Conservation (phyloP, 768 basidiomycete species). For the Harrya chromipes region DNA sequence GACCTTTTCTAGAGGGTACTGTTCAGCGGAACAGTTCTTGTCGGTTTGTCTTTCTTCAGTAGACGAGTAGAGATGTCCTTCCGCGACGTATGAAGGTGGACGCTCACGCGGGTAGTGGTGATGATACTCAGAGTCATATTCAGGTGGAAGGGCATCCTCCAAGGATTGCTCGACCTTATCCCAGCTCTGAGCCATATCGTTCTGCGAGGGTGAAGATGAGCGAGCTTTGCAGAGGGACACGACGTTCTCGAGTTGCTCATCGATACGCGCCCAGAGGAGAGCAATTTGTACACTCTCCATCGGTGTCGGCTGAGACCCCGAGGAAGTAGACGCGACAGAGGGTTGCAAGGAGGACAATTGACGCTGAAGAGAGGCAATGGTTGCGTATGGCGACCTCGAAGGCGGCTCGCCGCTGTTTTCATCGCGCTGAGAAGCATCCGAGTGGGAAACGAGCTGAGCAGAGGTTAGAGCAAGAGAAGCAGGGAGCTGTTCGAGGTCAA, state of each 20-base stretch:
- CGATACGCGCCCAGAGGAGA: slow-evolving; percentile 72
- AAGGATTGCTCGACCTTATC: slow-evolving; percentile 2
- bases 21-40: slow-evolving; percentile 8
- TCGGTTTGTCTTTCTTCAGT: slow-evolving; percentile 6
- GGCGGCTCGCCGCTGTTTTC: neutral
- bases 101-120: slow-evolving; percentile 14
- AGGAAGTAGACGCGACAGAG: slow-evolving; percentile 3
- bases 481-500: slow-evolving; percentile 65
- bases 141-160: slow-evolving; percentile 45
- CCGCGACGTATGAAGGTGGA: slow-evolving; percentile 26
- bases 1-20: slow-evolving; percentile 23
- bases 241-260: slow-evolving; percentile 69
- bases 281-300: slow-evolving; percentile 54
- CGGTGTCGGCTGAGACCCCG: slow-evolving; percentile 32
- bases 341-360: slow-evolving; percentile 68
- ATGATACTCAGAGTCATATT: slow-evolving; percentile 42
- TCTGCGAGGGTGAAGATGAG: slow-evolving; percentile 22
- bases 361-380: slow-evolving; percentile 60
- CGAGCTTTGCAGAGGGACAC: slow-evolving; percentile 64
- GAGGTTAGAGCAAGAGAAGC: slow-evolving; percentile 17
- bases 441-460: slow-evolving; percentile 11
- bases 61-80: neutral
- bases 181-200: neutral
- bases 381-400: slow-evolving; percentile 30
- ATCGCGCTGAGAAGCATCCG: slow-evolving; percentile 5